Evolutionary conservation across 208 protist species (phyloP).

Genomic region (Porcisia hertigi): DNA sequence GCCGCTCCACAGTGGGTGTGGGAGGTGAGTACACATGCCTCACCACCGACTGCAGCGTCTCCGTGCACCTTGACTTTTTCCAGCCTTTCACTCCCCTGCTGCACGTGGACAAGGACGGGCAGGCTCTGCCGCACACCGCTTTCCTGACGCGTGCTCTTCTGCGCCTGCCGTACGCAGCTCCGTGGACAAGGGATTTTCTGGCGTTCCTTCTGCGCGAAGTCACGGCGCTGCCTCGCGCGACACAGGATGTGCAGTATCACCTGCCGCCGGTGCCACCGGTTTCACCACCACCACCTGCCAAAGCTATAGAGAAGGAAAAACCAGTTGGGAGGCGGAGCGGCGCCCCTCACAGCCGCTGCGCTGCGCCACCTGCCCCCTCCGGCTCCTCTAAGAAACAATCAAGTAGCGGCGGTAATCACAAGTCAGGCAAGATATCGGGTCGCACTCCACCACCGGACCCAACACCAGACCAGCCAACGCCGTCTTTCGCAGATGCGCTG

Average conservation of each 20-base stretch:
- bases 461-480: slow-evolving; percentile 3
- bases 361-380: background rate
- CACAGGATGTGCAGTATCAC: slow-evolving; percentile 40
- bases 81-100: slow-evolving; percentile 44
- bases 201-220: slow-evolving; percentile 43
- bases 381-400: background rate
- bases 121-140: slow-evolving; percentile 15
- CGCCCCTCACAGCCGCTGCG: background rate
- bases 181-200: slow-evolving; percentile 52
- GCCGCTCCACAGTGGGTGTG: slow-evolving; percentile 27
- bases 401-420: background rate
- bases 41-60: slow-evolving; percentile 46
- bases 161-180: slow-evolving; percentile 64
- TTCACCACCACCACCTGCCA: slow-evolving; percentile 16
- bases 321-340: slow-evolving; percentile 5
- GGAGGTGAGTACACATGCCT: slow-evolving; percentile 40
- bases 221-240: slow-evolving; percentile 23
- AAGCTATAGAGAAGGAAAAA: slow-evolving; percentile 16
- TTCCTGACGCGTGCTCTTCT: slow-evolving; percentile 74
- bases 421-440: slow-evolving; percentile 24
- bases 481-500: slow-evolving; percentile 55
- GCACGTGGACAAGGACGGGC: slow-evolving; percentile 62
- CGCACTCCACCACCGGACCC: slow-evolving; percentile 19
- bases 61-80: slow-evolving; percentile 67
- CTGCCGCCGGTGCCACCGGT: slow-evolving; percentile 12